A percentile compares a stretch with the other conserved stretches of the same genome.
phyloP scores from a whole-genome alignment of 352 stramenopile species.

The Blastocystis sp. region DNA sequence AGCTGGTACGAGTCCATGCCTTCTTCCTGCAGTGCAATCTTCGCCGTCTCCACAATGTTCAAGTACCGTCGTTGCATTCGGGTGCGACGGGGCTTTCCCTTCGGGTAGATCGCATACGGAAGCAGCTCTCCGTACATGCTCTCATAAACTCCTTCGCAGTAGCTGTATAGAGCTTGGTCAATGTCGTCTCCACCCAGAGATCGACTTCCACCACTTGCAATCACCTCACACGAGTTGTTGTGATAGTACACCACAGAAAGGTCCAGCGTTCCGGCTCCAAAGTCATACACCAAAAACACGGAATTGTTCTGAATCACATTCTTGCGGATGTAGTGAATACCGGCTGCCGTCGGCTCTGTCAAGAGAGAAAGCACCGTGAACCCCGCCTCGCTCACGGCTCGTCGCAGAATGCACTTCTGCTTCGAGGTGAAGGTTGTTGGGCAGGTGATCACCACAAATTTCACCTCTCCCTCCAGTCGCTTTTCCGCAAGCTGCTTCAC shows the following conservation, averaged over 20 bases:
- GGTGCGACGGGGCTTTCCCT: too few relatives aligned
- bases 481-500: not conserved
- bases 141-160: not conserved
- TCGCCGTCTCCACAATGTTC: not conserved
- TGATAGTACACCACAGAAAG: constrained; percentile 58
- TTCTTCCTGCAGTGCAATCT: not conserved
- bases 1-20: not conserved
- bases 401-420: not conserved
- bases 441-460: not conserved
- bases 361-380: not conserved
- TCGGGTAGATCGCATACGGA: too few relatives aligned
- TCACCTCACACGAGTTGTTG: constrained; percentile 61
- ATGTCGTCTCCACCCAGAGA: constrained; percentile 76
- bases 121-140: too few relatives aligned
- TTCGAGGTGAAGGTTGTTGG: not conserved
- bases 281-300: constrained; percentile 63
- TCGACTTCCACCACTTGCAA: constrained; percentile 71
- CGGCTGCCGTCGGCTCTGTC: constrained; percentile 2
- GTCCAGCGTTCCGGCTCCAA: constrained; percentile 69
- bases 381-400: not conserved
- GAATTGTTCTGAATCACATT: not conserved
- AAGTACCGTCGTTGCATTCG: too few relatives aligned
- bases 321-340: not conserved
- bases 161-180: constrained; percentile 55
- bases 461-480: not conserved